Evolutionary conservation across 306 rosid species (phyloP), one percentile per base, ranked within the genome.

Genomic region (Rosa chinensis): DNA sequence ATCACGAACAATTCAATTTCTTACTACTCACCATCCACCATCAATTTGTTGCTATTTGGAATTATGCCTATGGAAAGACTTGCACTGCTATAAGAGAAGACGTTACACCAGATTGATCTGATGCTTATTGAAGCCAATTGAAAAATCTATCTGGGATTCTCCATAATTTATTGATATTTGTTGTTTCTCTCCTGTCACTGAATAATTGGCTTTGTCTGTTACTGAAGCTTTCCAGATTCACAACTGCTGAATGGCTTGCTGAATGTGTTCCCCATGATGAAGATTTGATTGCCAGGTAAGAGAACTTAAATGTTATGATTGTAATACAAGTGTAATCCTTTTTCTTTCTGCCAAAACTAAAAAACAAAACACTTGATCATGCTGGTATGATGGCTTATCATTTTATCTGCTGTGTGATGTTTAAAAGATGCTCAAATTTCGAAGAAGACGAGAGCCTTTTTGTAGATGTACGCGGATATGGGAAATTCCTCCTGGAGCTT

Each of bases 401-500:
- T 18, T 47, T 50, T 25, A 32, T 8, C 0, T 50, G 21, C 6
- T 25, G 23, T 61, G 42, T 74, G 37, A 70, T 61, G 69, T 35
- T 74, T 61, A 6, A 42, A 16, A 83, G 86, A 70, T 70, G 37
- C 55, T 12, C 48, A 43, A 58, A 37, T 66, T 56, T 49, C 25
- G 79, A 55, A 55, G 45, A 53, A 82, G 78, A 70, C 43, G 70
- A 62, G 71, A 28, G 14, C 47, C 55, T 52, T 35, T 62, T 67
- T 32, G 70, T 50, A 7, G 86, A 79, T 21, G 64, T 70, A 6
- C 78, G 37, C 49, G 86, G 66, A 62, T 83, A 79, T 23, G 86
- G 83, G 25, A 43, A 14, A 70, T 70, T 83, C 56, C 74, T 83
- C 37, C 77, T 83, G 13, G 83, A 83, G 71, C 83, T 83, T 40